Evolutionary conservation across 2,329 filamentous ascomycete species (phyloP), one percentile per base, ranked within the genome.

Genomic region (Chaetomium sp.): DNA sequence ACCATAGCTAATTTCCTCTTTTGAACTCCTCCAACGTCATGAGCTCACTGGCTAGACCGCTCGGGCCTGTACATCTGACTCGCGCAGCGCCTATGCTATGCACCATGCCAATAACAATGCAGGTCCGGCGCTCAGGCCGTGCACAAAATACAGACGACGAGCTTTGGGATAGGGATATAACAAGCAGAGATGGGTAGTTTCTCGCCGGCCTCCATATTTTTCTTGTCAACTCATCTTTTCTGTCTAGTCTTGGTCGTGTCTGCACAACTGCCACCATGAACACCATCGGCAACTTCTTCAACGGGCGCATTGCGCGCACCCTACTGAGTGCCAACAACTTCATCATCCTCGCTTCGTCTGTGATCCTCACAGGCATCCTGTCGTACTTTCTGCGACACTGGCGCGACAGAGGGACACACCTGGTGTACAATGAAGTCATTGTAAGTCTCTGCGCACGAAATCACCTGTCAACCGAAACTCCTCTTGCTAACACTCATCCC

Each of bases 311-410:
- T 37, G 52, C 57, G n/a, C 57, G 61, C 4, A 19, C 45, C 35
- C 40, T 64, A 9, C 47, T 65, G 2, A 52, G 54, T 0, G 12
- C 60, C n/a, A 61, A 59, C 54, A 63, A 63, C 50, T 55, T 59
- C 27, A 7, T 64, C 10, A 58, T 65, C 36, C 50, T 64, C 6
- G 40, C 59, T 1, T 64, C 61, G n/a, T 63, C 62, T 2, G 48
- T 54, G 42, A 63, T 65, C 49, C n/a, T 58, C 35, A 61, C 58
- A 1, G 63, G 59, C 11, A 60, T 64, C 32, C 27, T 65, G n/a
- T 54, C 63, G 9, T 59, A 59, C 43, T 56, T 64, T 14, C 19
- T 65, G 19, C 19, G 19, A 3, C 52, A 53, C 27, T 59, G 53
- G 46, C 38, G 40, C 2, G 52, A 52, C 43, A 57, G 57, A 47